A percentile compares a stretch with the other conserved stretches of the same genome.
These are phyloP conservation scores for Trichoderma sp. DNA, from an alignment of 2,329 filamentous ascomycete genomes.

Conservation along the genomic window DNA sequence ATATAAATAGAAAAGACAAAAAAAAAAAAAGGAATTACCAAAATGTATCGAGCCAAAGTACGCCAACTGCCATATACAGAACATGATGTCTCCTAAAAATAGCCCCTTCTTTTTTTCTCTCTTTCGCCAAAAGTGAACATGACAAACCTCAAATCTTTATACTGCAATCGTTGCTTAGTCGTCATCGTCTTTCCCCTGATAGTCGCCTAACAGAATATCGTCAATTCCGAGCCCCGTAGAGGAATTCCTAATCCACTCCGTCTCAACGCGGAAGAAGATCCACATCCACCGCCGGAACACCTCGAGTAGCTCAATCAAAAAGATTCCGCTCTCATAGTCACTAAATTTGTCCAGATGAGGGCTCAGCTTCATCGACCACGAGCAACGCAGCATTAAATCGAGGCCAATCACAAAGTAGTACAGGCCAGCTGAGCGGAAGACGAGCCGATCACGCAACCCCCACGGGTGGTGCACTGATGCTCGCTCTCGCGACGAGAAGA, in stretches of 20 bases:
- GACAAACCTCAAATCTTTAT: background rate
- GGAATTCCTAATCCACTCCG: conserved; percentile 73
- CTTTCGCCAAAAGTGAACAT: background rate
- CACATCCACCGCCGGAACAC: conserved; percentile 89
- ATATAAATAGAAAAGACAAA: conserved; percentile 15
- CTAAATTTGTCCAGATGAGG: conserved; percentile 78
- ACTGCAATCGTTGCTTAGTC: conserved; percentile 22
- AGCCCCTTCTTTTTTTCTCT: background rate
- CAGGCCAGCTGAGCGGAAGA: conserved; percentile 67
- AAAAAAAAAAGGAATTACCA: background rate
- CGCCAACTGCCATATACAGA: conserved; percentile 14
- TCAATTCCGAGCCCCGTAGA: conserved; percentile 55
- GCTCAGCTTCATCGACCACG: conserved; percentile 86
- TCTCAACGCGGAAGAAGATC: conserved; percentile 95
- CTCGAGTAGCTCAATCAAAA: conserved; percentile 81
- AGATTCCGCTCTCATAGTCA: conserved; percentile 85
- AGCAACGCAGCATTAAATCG: conserved; percentile 80
- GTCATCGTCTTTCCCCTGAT: conserved; percentile 56
- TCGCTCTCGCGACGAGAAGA: conserved; percentile 65
- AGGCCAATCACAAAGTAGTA: conserved; percentile 81
- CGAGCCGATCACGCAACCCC: conserved; percentile 71
- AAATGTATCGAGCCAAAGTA: background rate
- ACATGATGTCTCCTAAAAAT: background rate
- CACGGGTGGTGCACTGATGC: conserved; percentile 65
- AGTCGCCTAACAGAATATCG: conserved; percentile 74